A percentile compares a stretch with the other conserved stretches of the same genome.
Conservation (phyloP, 148 eudicot species). For the Spergularia bocconei region DNA sequence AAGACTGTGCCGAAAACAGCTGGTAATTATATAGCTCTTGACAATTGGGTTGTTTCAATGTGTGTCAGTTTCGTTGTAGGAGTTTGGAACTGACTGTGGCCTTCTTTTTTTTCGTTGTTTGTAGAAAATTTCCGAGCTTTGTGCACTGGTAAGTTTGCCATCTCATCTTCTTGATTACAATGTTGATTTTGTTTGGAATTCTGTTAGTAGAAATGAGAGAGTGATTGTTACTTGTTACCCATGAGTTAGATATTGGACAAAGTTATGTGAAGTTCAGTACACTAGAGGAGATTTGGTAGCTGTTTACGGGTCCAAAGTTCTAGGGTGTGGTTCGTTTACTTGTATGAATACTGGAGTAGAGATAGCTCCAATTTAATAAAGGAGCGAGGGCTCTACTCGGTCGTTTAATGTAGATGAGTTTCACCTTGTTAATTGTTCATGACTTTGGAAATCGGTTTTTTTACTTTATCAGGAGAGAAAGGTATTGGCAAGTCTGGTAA, state of each 20-base stretch:
- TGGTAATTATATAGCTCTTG: conserved; percentile 40
- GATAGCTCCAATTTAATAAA: neutral
- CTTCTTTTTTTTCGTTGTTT: neutral
- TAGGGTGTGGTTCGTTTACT: neutral
- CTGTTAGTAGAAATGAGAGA: neutral
- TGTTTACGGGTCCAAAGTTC: neutral
- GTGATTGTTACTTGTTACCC: neutral
- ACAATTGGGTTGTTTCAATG: neutral
- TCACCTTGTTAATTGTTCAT: conserved; percentile 3
- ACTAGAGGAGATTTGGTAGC: neutral
- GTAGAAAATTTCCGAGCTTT: conserved; percentile 95
- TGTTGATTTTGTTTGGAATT: neutral
- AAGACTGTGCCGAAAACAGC: conserved; percentile 96
- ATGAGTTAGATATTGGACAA: neutral
- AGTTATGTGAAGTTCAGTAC: neutral
- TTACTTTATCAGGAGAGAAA: conserved; percentile 68
- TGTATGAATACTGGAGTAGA: neutral
- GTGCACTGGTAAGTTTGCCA: conserved; percentile 71
- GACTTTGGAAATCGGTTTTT: neutral
- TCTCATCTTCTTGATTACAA: neutral
- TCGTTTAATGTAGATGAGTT: conserved; percentile 1
- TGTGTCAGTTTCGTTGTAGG: neutral
- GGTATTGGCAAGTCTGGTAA: conserved; percentile 83
- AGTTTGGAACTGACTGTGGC: conserved; percentile 14
- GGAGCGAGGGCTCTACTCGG: neutral